These are phyloP conservation scores for Poronia punctata DNA, from an alignment of 495 filamentous ascomycete species.

Conservation along the genomic window DNA sequence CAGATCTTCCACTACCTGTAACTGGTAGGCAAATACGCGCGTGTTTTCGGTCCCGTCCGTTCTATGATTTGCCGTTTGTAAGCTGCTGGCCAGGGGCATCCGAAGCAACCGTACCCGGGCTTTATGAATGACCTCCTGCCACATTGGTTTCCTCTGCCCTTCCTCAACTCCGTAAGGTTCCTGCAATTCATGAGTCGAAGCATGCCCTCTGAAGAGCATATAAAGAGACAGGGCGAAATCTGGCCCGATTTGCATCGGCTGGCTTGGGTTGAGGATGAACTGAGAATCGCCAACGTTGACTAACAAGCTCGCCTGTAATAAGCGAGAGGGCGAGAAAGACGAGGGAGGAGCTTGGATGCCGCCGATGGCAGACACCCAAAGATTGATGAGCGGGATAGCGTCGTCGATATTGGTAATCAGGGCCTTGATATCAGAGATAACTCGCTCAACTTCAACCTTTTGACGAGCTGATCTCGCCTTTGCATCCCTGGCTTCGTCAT, in stretches of 20 bases:
- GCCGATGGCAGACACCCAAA: conserved; percentile 94
- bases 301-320: conserved; percentile 91
- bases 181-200: conserved; percentile 25
- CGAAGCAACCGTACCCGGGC: conserved; percentile 73
- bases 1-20: conserved; percentile 85
- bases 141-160: conserved; percentile 64
- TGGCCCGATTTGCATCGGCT: conserved; percentile 78
- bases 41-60: conserved; percentile 15
- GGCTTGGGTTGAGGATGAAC: conserved; percentile 57
- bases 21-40: conserved; percentile 67
- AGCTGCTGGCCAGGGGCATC: conserved; percentile 26
- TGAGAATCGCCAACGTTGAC: conserved; percentile 83
- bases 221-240: conserved; percentile 86
- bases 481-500: conserved; percentile 41
- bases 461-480: conserved; percentile 25
- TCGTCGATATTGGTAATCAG: conserved; percentile 80
- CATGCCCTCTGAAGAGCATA: conserved; percentile 89
- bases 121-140: conserved; percentile 98
- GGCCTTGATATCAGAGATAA: conserved; percentile 68
- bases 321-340: conserved; percentile 65
- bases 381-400: conserved; percentile 85
- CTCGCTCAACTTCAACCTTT: conserved; percentile 56
- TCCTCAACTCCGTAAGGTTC: conserved; percentile 42
- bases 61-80: conserved; percentile 15
- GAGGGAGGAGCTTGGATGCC: conserved; percentile 47